Evolutionary conservation across 2,329 filamentous ascomycete species (phyloP).

Genomic region (Nemania sp.): DNA sequence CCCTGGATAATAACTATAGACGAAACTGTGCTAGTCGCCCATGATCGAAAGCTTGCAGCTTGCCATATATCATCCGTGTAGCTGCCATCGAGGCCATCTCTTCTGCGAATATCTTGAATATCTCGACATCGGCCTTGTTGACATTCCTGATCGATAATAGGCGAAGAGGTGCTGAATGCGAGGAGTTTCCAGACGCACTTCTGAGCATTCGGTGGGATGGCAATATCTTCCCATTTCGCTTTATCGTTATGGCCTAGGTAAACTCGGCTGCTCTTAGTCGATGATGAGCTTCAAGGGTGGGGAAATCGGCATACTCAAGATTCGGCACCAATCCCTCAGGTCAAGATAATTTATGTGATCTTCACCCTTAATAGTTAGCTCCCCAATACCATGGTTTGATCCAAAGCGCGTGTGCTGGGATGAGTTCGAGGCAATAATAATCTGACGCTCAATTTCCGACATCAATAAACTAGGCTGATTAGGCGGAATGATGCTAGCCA

Average conservation of each 20-base stretch:
- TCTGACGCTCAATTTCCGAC: conserved; percentile 16
- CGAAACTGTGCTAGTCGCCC: conserved; percentile 9
- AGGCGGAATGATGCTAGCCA: background rate
- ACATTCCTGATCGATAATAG: conserved; percentile 3
- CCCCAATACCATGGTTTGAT: background rate
- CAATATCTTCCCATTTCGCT: conserved; percentile 12
- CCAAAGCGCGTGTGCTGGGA: background rate
- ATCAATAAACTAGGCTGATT: background rate
- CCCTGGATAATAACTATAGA: conserved; percentile 17
- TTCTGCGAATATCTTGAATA: conserved; percentile 1
- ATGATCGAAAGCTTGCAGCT: conserved; percentile 5
- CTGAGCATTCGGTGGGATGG: conserved; percentile 10
- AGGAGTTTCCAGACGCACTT: conserved; percentile 13
- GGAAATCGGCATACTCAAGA: conserved; percentile 6
- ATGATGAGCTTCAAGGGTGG: background rate
- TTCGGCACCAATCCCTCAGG: conserved; percentile 9
- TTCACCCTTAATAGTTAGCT: background rate
- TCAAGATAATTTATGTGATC: background rate
- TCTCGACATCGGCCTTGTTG: conserved; percentile 15
- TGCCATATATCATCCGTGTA: conserved; percentile 21
- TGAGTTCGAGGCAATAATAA: background rate
- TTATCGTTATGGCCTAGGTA: background rate
- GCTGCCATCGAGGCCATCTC: background rate
- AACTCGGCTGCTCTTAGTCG: background rate
- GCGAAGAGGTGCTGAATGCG: conserved; percentile 19